phyloP scores from a whole-genome alignment of 768 basidiomycete species.

The Termitomyces bulborhizus region DNA sequence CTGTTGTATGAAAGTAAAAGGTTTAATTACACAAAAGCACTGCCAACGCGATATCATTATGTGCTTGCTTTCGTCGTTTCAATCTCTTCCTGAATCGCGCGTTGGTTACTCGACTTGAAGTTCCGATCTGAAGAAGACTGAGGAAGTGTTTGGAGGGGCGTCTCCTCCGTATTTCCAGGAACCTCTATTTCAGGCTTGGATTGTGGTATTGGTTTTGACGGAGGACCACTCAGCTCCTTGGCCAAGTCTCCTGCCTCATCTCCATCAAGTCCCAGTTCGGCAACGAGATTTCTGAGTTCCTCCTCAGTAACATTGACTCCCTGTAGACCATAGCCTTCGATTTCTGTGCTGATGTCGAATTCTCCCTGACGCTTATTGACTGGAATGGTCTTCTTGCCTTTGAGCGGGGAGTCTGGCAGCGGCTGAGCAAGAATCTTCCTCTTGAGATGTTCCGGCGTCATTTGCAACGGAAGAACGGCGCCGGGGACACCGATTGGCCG shows the following conservation, averaged over 20 bases:
- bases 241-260: slow-evolving; percentile 76
- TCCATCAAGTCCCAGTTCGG: slow-evolving; percentile 69
- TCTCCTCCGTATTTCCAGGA: neutral
- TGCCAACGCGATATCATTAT: neutral
- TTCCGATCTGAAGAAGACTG: neutral
- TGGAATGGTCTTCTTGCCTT: slow-evolving; percentile 34
- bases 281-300: slow-evolving; percentile 64
- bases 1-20: neutral
- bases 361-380: slow-evolving; percentile 51
- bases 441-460: slow-evolving; percentile 72
- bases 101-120: neutral
- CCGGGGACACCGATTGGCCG: slow-evolving; percentile 79
- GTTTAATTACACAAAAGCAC: neutral
- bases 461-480: slow-evolving; percentile 65
- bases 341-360: slow-evolving; percentile 62
- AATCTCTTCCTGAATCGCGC: neutral
- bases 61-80: neutral
- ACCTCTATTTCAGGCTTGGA: neutral
- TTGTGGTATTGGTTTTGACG: slow-evolving; percentile 6
- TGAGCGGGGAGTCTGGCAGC: slow-evolving; percentile 34
- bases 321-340: slow-evolving; percentile 67
- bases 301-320: slow-evolving; percentile 75
- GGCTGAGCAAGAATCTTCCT: slow-evolving; percentile 45
- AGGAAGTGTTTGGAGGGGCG: neutral
- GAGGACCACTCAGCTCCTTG: slow-evolving; percentile 42